Evolutionary conservation across 225 moss, liverwort and hornwort species (phyloP).

Genomic region (Ulota crispa): DNA sequence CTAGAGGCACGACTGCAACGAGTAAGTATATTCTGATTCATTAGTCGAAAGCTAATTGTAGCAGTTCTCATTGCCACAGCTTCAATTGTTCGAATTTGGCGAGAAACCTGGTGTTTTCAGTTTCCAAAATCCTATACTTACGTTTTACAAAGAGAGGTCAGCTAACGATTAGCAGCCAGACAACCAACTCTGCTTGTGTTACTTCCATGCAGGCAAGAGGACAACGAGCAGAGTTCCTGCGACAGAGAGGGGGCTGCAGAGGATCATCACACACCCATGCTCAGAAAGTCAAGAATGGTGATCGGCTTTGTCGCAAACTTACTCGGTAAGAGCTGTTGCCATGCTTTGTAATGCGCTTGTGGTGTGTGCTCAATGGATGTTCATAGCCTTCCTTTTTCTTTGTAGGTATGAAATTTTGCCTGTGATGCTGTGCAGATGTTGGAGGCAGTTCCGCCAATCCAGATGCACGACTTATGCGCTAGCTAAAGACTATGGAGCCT

Average conservation of each 20-base stretch:
- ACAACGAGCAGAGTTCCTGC: conserved; percentile 89
- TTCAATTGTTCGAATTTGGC: background rate
- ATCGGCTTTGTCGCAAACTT: conserved; percentile 91
- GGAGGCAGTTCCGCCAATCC: conserved; percentile 95
- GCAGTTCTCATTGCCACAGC: conserved; percentile 1
- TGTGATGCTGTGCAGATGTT: conserved; percentile 61
- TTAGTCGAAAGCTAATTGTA: background rate
- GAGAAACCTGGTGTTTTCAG: background rate
- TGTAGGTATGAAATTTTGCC: background rate
- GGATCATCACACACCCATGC: conserved; percentile 78
- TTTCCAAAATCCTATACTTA: background rate
- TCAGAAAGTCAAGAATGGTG: conserved; percentile 90
- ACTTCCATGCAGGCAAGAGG: conserved; percentile 62
- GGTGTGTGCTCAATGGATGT: background rate
- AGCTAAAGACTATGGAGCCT: conserved; percentile 74
- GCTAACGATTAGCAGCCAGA: background rate
- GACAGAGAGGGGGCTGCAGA: conserved; percentile 83
- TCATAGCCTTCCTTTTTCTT: background rate
- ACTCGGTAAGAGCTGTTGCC: conserved; percentile 55
- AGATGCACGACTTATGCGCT: conserved; percentile 80
- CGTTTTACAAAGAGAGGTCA: background rate
- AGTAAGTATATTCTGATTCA: conserved; percentile 35
- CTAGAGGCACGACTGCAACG: conserved; percentile 91
- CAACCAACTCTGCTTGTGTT: background rate
- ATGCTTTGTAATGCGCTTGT: background rate